Evolutionary conservation across 441 rosid genomes (phyloP), one percentile per base, ranked within the genome.

Genomic region (Jatropha podagrica): DNA sequence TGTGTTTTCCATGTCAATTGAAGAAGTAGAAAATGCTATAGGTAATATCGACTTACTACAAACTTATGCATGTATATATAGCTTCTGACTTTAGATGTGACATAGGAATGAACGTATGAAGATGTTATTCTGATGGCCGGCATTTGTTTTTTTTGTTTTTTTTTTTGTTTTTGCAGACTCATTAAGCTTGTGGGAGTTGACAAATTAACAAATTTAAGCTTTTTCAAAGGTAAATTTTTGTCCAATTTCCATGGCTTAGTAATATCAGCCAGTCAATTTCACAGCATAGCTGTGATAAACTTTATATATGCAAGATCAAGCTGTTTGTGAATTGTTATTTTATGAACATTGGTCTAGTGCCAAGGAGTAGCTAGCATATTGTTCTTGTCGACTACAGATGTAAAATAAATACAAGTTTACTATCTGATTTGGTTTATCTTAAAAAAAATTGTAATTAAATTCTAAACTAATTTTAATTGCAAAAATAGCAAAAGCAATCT

Each of bases 1-100:
- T 51, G 1, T 65, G 62, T 71, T 74, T 74, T 78, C 77, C 82
- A 76, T 81, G 55, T 69, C 66, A 26, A 41, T 18, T 4, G 41
- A 23, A 71, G 75, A 70, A 80, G n/a, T n/a, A 6, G 68, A 44
- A 58, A 59, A 27, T 44, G 4, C 40, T 59, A n/a, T 42, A 5
- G 40, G 4, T 20, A 3, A 2, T 40, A 6, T 58, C 12, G 26
- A 20, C 52, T 42, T 23, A n/a, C 41, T 58, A 7, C 2, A 27
- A 23, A 3, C 8, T 54, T 41, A 4, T 15, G 10, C 6, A 14
- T 46, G 10, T 46, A 44, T 66, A 4, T 67, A 67, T 67, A 46
- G 55, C 69, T 2, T 44, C 18, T 66, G 42, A 18, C 15, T 66
- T 18, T 8, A 11, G 37, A 20, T 20, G 52, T 20, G 55, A 67